Conservation (phyloP, 352 stramenopile species). For the Globisporangium paddicum region DNA sequence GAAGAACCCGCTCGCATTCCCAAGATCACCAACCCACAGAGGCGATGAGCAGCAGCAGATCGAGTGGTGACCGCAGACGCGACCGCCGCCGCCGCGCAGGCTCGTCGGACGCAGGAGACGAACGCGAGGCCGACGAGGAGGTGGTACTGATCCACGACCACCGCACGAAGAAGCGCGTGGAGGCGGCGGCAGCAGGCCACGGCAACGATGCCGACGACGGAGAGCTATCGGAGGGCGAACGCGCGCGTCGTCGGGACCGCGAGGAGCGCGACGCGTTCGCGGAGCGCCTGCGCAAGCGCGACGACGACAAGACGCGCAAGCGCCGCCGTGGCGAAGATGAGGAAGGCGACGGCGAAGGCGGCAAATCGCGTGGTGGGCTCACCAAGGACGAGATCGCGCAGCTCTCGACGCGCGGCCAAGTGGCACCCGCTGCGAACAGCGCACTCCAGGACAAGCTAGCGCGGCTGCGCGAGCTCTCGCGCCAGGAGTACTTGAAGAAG, state of each 20-base stretch:
- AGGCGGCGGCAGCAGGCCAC: conserved; percentile 7
- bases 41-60: conserved; percentile 8
- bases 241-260: conserved; percentile 46
- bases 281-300: conserved; percentile 64
- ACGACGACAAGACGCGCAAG: conserved; percentile 71
- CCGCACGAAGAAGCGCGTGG: conserved; percentile 33
- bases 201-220: conserved; percentile 4
- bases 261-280: conserved; percentile 83
- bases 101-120: neutral
- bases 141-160: conserved; percentile 38
- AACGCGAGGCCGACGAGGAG: conserved; percentile 10
- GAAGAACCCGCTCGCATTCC: neutral
- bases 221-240: conserved; percentile 32
- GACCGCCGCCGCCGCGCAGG: neutral
- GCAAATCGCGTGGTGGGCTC: conserved; percentile 27
- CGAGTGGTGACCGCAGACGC: conserved; percentile 11
- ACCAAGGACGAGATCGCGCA: conserved; percentile 78
- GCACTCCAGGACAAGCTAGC: conserved; percentile 54
- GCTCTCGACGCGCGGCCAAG: conserved; percentile 70
- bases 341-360: conserved; percentile 18
- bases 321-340: conserved; percentile 23
- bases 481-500: conserved; percentile 97
- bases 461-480: conserved; percentile 87
- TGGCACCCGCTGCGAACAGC: conserved; percentile 32
- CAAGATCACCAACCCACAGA: neutral